phyloP scores from a whole-genome alignment of 129 eudicot genomes.

The Pittosporum tobira region DNA sequence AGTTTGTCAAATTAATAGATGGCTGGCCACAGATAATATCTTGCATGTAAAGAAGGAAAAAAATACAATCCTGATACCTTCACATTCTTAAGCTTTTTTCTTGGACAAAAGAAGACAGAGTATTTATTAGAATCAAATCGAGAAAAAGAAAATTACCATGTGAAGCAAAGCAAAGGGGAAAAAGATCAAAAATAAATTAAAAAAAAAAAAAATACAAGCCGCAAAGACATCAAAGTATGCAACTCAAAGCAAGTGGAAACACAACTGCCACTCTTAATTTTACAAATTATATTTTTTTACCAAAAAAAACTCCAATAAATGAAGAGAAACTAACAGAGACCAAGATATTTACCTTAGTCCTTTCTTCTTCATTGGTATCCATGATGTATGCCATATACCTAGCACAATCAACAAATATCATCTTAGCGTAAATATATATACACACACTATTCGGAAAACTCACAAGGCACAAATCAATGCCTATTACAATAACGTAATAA shows the following conservation, averaged over 20 bases:
- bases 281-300: neutral
- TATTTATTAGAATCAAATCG: no score
- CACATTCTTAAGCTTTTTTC: no score
- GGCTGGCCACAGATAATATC: no score
- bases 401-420: constrained; percentile 14
- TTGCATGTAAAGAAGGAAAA: no score
- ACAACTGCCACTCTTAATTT: neutral
- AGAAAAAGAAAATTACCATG: no score
- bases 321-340: no score
- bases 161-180: neutral
- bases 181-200: neutral
- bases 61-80: no score
- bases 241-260: neutral
- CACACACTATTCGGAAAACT: no score
- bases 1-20: no score
- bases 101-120: no score
- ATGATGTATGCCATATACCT: constrained; percentile 97
- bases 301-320: neutral
- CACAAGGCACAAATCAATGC: neutral
- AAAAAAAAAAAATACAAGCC: neutral
- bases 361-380: constrained; percentile 97
- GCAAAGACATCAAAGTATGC: neutral
- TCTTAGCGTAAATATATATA: no score
- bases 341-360: constrained; percentile 51
- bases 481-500: neutral